Evolutionary conservation across 495 filamentous ascomycete genomes (phyloP), one percentile per base, ranked within the genome.

Genomic region (Bacidia gigantensis): DNA sequence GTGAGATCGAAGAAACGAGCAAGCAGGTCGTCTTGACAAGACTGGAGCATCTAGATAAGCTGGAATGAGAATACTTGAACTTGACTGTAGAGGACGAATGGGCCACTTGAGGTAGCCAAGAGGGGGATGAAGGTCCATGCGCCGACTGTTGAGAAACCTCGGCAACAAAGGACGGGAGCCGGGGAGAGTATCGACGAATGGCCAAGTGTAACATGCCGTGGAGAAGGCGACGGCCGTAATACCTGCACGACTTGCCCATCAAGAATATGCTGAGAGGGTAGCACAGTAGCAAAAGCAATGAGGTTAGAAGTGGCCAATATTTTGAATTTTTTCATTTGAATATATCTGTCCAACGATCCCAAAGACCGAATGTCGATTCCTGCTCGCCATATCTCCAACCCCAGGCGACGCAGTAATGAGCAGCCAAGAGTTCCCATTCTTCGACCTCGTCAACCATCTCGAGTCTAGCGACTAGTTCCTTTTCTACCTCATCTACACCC

Each of bases 1-100:
- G 92, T 49, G 92, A 98, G 74, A 87, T 98, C 55, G 87, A 98
- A 70, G 92, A 98, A 74, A 96, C 92, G 42, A 90, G 85, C 63
- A 97, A 97, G 67, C 90, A 96, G 69, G 92, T 98, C 26, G 92
- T 98, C 48, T 68, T 98, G 60, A 95, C 90, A 52, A 68, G 92
- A 64, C 68, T 98, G 66, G 92, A 95, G 64, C 90, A 96, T 72
- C 64, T 98, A 66, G 92, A 98, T 65, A 98, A 98, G 63, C 67
- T 98, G 66, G 92, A 98, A 66, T 98, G 60, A 71, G 25, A 3
- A n/a, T 2, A n/a, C 39, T 2, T 48, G 49, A 24, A 1, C 17
- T 22, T 39, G 11, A 23, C 20, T 9, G 12, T 9, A 22, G 17
- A 17, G 20, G 12, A 44, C n/a, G n/a, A n/a, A n/a, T n/a, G n/a